These are phyloP conservation scores for Chlorella sp. DNA, from an alignment of 139 green algal species.

Conservation along the genomic window DNA sequence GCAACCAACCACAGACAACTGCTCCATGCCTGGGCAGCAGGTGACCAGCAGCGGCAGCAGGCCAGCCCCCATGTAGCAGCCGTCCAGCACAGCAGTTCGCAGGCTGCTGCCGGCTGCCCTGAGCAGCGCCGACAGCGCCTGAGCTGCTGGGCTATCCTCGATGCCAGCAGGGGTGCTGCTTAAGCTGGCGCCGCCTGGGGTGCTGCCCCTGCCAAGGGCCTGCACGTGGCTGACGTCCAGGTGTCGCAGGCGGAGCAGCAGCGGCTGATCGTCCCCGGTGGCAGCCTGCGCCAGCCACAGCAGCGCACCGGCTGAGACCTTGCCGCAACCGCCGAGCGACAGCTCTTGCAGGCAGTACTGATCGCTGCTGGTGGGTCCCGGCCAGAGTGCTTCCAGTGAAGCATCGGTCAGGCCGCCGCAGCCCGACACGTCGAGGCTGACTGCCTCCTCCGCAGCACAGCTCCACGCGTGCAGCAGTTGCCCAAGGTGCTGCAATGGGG, in stretches of 20 bases:
- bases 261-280: too few relatives aligned
- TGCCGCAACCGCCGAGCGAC: not conserved
- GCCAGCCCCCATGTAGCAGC: not conserved
- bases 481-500: not conserved
- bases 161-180: not conserved
- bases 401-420: slow-evolving; percentile 11
- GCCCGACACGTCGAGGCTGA: slow-evolving; percentile 9
- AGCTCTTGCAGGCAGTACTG: not conserved
- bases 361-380: not conserved
- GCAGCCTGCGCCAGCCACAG: not conserved
- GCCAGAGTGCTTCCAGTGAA: not conserved
- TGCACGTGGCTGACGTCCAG: slow-evolving; percentile 10
- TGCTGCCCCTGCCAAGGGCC: not conserved
- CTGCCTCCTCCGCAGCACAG: not conserved
- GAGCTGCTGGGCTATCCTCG: not conserved
- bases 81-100: not conserved
- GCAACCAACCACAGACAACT: slow-evolving; percentile 6
- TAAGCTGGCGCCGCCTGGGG: too few relatives aligned
- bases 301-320: not conserved
- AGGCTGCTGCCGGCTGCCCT: not conserved
- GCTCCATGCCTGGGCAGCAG: not conserved
- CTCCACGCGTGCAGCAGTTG: not conserved
- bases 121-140: not conserved
- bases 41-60: slow-evolving; percentile 21
- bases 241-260: not conserved